A percentile compares a stretch with the other conserved stretches of the same genome.
Evolutionary conservation across 2,329 filamentous ascomycete genomes (phyloP).

Genomic region (Aspergillus niger): DNA sequence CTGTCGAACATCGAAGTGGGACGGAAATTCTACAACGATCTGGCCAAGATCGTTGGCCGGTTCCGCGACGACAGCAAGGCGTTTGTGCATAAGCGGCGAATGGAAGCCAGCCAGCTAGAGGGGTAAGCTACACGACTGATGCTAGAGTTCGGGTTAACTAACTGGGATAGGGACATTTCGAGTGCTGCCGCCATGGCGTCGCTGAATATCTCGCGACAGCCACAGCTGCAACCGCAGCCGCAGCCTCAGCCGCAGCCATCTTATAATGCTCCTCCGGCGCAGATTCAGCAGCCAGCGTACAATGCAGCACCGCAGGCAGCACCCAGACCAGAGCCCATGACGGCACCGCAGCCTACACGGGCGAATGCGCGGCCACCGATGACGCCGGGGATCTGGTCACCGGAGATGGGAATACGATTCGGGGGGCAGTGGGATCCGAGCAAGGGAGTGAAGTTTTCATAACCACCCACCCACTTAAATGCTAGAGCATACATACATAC

Average conservation of each 20-base stretch:
- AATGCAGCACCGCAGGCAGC: constrained; percentile 33
- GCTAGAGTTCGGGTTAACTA: background rate
- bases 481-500: background rate
- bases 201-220: constrained; percentile 50
- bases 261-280: constrained; percentile 28
- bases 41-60: constrained; percentile 80
- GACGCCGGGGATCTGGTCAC: constrained; percentile 69
- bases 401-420: constrained; percentile 80
- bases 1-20: constrained; percentile 88
- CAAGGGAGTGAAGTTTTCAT: constrained; percentile 59
- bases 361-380: constrained; percentile 57
- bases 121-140: constrained; percentile 54
- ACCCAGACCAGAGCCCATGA: constrained; percentile 40
- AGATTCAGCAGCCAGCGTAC: constrained; percentile 4
- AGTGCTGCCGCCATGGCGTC: constrained; percentile 59
- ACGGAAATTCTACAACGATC: constrained; percentile 94
- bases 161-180: constrained; percentile 53
- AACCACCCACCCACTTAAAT: background rate
- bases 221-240: constrained; percentile 40
- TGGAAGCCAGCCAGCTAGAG: constrained; percentile 78
- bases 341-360: constrained; percentile 51
- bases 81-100: constrained; percentile 78
- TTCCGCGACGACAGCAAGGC: constrained; percentile 79
- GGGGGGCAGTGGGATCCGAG: constrained; percentile 63
- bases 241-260: constrained; percentile 16